phyloP scores from a whole-genome alignment of 169 alveolate genomes.

The Hammondia hammondi region DNA sequence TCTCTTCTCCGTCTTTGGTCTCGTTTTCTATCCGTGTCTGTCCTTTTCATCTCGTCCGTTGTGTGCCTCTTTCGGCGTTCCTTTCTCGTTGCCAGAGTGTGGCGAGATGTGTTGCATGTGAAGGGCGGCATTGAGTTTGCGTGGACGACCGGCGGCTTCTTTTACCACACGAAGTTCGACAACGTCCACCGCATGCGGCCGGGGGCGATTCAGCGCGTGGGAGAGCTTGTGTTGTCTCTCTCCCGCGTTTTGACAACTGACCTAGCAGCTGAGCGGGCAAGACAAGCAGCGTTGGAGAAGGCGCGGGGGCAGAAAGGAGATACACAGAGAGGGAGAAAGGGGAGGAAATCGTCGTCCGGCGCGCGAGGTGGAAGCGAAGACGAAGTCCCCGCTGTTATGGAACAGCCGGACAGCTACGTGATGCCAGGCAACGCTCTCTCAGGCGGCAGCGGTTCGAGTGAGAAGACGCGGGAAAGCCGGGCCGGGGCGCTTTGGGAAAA shows the following conservation, averaged over 20 bases:
- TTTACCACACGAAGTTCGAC: constrained; percentile 28
- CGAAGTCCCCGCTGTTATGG: too few relatives aligned
- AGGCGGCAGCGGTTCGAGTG: background rate
- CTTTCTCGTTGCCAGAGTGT: background rate
- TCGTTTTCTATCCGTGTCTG: background rate
- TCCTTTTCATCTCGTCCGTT: background rate
- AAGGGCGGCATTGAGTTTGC: constrained; percentile 20
- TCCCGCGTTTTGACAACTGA: background rate
- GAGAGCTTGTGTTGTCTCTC: background rate
- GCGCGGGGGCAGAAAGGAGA: background rate
- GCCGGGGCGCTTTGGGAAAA: background rate
- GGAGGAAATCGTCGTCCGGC: background rate
- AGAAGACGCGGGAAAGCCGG: background rate
- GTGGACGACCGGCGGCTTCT: background rate
- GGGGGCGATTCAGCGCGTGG: constrained; percentile 27
- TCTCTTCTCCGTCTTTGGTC: background rate
- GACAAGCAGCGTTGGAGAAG: background rate
- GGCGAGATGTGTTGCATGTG: constrained; percentile 28
- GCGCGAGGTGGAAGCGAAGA: background rate
- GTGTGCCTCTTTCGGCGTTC: background rate
- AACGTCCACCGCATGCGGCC: constrained; percentile 17
- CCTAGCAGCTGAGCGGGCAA: background rate
- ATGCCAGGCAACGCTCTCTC: background rate
- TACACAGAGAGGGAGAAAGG: background rate
- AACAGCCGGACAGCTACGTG: background rate